Base-by-base conservation (phyloP, 768 basidiomycete species). In the Suillus paluster region DNA sequence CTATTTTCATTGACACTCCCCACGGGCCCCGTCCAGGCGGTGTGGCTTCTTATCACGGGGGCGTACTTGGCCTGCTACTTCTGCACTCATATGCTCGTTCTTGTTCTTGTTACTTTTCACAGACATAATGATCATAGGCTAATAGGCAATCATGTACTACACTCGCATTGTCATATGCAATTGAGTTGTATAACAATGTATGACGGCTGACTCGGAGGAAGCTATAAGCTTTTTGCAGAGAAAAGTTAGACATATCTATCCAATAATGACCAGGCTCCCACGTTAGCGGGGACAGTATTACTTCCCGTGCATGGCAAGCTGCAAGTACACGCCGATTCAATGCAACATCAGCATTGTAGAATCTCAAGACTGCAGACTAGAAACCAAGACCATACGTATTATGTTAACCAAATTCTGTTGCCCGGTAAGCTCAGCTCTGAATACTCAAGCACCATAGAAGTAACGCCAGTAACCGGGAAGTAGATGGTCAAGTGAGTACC, bases 391-490 rank as follows among this genome's bases (percentile, higher is more conserved):
- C 30, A 6, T 30, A 30, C 30, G 30, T 30, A 30, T 30, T 30
- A 30, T 30, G 30, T 30, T 30, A 3, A 30, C 30, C 30, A 30
- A 30, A 30, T 30, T 30, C 30, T 6, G 30, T 30, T 30, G 30
- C 30, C 6, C 30, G 30, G 17, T 4, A 5, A 17, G n/a, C 33
- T 23, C 34, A 38, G 33, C 53, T 23, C 21, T 15, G 0, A 15
- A 54, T 49, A 17, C 48, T 49, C 27, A 36, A 23, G 46, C 58
- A 19, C 60, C 67, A 34, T 74, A 73, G 61, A 74, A 67, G 27
- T 66, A 74, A 30, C 77, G 73, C 75, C 77, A 77, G 56, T 78
- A 77, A 1, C 74, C 76, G 0, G 75, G 76, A 21, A 77, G 64
- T 44, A 76, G 54, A 36, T 78, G 75, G 3, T 72, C 74, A 9